Conservation (phyloP, 495 filamentous ascomycete species). For the Aspergillus hancockii region DNA sequence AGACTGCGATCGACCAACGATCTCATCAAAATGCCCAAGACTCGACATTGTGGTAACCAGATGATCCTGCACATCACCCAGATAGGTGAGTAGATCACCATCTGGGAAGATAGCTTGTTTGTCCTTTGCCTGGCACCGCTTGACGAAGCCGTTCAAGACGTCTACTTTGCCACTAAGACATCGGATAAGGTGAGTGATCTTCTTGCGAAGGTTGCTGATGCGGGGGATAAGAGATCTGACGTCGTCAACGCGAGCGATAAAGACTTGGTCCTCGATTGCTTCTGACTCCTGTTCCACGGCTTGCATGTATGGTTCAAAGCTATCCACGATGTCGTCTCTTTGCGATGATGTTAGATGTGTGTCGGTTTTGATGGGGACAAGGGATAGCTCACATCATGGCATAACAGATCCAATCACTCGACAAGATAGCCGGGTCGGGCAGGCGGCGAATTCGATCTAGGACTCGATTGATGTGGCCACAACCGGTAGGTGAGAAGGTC, state of each 20-base stretch:
- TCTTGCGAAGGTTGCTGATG: slow-evolving; percentile 84
- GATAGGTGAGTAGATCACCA: slow-evolving; percentile 86
- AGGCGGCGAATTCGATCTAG: slow-evolving; percentile 80
- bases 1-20: slow-evolving; percentile 80
- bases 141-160: slow-evolving; percentile 93
- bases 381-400: slow-evolving; percentile 73
- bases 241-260: slow-evolving; percentile 81
- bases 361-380: not conserved
- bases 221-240: slow-evolving; percentile 74
- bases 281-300: slow-evolving; percentile 79
- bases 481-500: slow-evolving; percentile 81
- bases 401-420: slow-evolving; percentile 96
- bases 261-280: slow-evolving; percentile 87
- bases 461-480: slow-evolving; percentile 74
- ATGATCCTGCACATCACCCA: slow-evolving; percentile 95
- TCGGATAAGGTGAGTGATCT: slow-evolving; percentile 84
- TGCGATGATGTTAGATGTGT: slow-evolving; percentile 17
- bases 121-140: slow-evolving; percentile 80
- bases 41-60: slow-evolving; percentile 95
- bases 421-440: slow-evolving; percentile 81
- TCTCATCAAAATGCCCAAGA: slow-evolving; percentile 89
- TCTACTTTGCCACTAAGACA: slow-evolving; percentile 90
- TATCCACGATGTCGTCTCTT: slow-evolving; percentile 93
- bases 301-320: slow-evolving; percentile 78
- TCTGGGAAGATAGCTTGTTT: slow-evolving; percentile 83